Evolutionary conservation across 768 basidiomycete genomes (phyloP), one percentile per base, ranked within the genome.

Genomic region (Lentinula edodes): DNA sequence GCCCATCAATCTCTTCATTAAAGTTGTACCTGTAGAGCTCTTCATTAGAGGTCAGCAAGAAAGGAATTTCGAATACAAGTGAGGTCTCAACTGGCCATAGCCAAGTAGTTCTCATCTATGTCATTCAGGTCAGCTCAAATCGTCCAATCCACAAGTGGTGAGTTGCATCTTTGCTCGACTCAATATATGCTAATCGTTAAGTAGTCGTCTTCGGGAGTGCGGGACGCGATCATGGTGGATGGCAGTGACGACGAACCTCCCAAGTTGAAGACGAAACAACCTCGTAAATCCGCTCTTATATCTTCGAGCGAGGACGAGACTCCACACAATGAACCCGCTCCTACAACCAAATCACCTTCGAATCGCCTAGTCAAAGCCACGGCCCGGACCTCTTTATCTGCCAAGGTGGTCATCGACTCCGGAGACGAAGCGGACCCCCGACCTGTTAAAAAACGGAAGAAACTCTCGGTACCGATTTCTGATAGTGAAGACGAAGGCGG

Each of bases 401-500:
- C 55, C 12, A 56, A 56, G 23, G 43, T 48, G 61, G 48, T 39
- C 15, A 20, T 54, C 48, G 15, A 42, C 39, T 15, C 16, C 32
- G 20, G 63, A 45, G 52, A 56, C 18, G 32, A 58, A n/a, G 18
- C n/a, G 1, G n/a, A 35, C 8, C 58, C 34, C 18, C 55, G 51
- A 18, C 10, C 35, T 12, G 23, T 15, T 42, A 41, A 56, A 9
- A 60, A 63, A 39, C 62, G 57, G 50, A 63, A 63, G 50, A 63
- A 60, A 23, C 42, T 52, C 7, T 32, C 46, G 4, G 55, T 61
- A n/a, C 39, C 57, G 3, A 64, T 62, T 10, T 62, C 57, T 10
- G 58, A 60, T 38, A 56, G 55, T n/a, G 55, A 56, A 42, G 67
- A 67, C n/a, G 67, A 67, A n/a, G 63, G 61, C 8, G 62, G 63